Conservation (phyloP, 352 stramenopile genomes). For the Phytophthora citrophthora region DNA sequence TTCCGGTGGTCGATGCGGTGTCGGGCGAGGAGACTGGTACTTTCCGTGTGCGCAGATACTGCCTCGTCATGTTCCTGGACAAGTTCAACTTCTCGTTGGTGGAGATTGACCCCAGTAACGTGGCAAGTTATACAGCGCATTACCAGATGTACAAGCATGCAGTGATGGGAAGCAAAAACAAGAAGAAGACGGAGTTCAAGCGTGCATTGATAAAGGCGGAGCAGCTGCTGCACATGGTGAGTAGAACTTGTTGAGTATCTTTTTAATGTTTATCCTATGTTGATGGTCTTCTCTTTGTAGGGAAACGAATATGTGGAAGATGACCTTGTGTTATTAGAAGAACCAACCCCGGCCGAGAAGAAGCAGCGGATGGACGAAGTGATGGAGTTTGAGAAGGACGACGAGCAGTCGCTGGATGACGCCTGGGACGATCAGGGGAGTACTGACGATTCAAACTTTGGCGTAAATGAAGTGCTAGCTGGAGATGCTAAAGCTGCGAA, state of each 20-base stretch:
- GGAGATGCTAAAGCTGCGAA: constrained; percentile 16
- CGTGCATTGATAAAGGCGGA: constrained; percentile 43
- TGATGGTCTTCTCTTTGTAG: constrained; percentile 12
- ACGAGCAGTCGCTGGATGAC: constrained; percentile 19
- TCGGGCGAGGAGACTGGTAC: constrained; percentile 34
- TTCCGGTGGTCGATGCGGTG: constrained; percentile 22
- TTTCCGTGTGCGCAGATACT: constrained; percentile 34
- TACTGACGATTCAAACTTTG: constrained; percentile 9
- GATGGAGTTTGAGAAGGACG: constrained; percentile 8
- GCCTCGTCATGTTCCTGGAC: constrained; percentile 71
- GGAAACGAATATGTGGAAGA: constrained; percentile 35
- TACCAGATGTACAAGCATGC: constrained; percentile 45
- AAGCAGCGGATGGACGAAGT: constrained; percentile 39
- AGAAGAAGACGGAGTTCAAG: constrained; percentile 44
- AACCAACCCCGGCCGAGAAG: constrained; percentile 36
- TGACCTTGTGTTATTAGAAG: constrained; percentile 46
- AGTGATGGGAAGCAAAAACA: constrained; percentile 34
- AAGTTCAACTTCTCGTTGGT: constrained; percentile 67
- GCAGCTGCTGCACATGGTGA: constrained; percentile 56
- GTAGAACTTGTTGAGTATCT: background rate
- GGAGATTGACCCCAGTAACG: constrained; percentile 38
- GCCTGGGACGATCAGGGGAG: constrained; percentile 27
- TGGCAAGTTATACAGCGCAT: constrained; percentile 63
- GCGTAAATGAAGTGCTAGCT: constrained; percentile 10
- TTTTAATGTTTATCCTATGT: constrained; percentile 3